Conservation (phyloP, 2,329 filamentous ascomycete genomes). For the Sordariomycetes sp. region DNA sequence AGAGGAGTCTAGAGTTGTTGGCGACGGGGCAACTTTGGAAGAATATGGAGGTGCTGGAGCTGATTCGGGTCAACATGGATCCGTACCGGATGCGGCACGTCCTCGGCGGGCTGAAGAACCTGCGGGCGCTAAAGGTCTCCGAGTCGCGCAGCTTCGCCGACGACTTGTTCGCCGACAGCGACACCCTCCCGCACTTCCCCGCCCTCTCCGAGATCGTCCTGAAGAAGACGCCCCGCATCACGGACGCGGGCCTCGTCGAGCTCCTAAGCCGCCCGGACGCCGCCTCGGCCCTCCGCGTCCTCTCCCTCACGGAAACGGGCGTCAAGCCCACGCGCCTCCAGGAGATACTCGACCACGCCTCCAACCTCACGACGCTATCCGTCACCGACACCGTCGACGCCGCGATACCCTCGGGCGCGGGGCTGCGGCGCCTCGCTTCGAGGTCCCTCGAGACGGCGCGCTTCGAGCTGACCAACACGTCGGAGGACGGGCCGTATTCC, state of each 20-base stretch:
- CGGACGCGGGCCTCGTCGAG: constrained; percentile 52
- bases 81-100: constrained; percentile 57
- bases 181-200: constrained; percentile 59
- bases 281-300: constrained; percentile 45
- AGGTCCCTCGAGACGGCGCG: constrained; percentile 58
- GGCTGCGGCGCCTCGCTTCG: constrained; percentile 51
- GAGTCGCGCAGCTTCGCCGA: constrained; percentile 61
- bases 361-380: constrained; percentile 41
- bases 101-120: constrained; percentile 48
- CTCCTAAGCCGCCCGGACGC: constrained; percentile 53
- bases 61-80: constrained; percentile 56
- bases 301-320: constrained; percentile 62
- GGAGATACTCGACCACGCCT: constrained; percentile 43
- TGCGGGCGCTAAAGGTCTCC: constrained; percentile 64
- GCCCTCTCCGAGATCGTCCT: constrained; percentile 61
- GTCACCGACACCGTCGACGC: constrained; percentile 36
- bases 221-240: constrained; percentile 58
- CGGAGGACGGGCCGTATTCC: constrained; percentile 42
- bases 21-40: constrained; percentile 53
- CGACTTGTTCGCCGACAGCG: constrained; percentile 55
- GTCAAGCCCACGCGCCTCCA: constrained; percentile 51
- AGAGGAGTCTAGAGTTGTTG: constrained; percentile 62
- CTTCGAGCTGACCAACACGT: constrained; percentile 63
- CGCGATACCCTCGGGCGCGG: constrained; percentile 32
- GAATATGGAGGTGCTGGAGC: constrained; percentile 59